These are phyloP conservation scores for Rosellinia necatrix DNA, from an alignment of 2,329 filamentous ascomycete species.

Conservation along the genomic window DNA sequence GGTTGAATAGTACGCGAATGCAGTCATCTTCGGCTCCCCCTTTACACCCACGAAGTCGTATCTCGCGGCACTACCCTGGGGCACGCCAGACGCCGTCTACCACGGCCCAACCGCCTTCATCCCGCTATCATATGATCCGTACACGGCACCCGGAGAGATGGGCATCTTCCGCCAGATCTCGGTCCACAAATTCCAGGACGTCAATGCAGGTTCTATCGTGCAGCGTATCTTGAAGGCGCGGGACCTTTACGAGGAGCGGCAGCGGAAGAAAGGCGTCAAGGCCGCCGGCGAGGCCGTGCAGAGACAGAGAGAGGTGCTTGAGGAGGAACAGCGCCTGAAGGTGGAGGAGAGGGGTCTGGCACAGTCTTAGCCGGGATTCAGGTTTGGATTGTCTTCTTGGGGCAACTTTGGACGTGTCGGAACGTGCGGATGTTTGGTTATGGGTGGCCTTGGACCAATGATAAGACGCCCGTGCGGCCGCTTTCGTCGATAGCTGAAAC, in stretches of 20 bases:
- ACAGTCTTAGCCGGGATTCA: neutral
- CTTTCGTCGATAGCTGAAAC: neutral
- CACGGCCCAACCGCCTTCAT: conserved; percentile 96
- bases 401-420: neutral
- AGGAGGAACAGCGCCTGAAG: conserved; percentile 59
- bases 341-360: conserved; percentile 46
- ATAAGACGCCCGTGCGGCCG: neutral
- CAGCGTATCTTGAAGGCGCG: conserved; percentile 85
- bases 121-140: conserved; percentile 78
- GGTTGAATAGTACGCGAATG: conserved; percentile 73
- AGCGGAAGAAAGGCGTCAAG: conserved; percentile 89
- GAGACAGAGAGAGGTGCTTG: conserved; percentile 63
- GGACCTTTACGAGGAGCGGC: conserved; percentile 87
- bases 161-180: conserved; percentile 83
- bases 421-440: neutral
- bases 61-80: conserved; percentile 74
- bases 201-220: conserved; percentile 93
- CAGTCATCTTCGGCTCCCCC: conserved; percentile 86
- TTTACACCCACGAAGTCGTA: conserved; percentile 83
- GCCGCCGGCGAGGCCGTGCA: conserved; percentile 73
- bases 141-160: conserved; percentile 78
- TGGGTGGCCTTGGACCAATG: neutral
- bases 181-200: conserved; percentile 77
- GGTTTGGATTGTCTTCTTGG: no score
- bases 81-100: conserved; percentile 80